Base-by-base conservation (phyloP, 2,329 filamentous ascomycete species). In the Pyrenochaeta sp. region DNA sequence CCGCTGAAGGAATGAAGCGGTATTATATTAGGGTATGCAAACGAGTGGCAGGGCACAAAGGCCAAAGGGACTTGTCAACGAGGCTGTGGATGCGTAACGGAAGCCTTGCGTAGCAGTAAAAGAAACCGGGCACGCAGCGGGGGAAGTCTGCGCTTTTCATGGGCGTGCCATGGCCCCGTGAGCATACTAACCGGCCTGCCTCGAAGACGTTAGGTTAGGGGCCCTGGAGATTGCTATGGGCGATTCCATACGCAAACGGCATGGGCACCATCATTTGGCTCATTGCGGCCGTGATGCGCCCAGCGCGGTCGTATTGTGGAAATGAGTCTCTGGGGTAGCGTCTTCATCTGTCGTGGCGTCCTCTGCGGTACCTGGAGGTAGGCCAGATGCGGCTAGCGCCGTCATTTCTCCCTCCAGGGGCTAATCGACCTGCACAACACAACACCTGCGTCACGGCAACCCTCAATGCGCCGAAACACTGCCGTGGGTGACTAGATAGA, bases 1-100 rank as follows among this genome's bases (percentile, higher is more conserved):
- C 90, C 90, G 90, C 90, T 92, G 81, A 93, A 92, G 77, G 90
- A 91, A 87, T 91, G 89, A 91, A 91, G 88, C 88, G 88, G 52
- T 56, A 88, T 88, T 58, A 56, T 65, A 62, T 66, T 68, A 65
- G 52, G 47, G 51, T 58, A 59, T 33, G 45, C 54, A 72, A 75
- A 75, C 61, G 72, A 75, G 66, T 65, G 72, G 70, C 68, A 54
- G 49, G 73, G 72, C 72, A 68, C 69, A 61, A 68, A 63, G 68
- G 69, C 71, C 68, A 57, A 57, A 61, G 58, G 33, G 47, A 58
- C 62, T 69, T 69, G 67, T 63, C 60, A 64, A 67, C 67, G 68
- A 73, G 65, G 69, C 66, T 66, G 61, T 60, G 53, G 61, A 63
- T 65, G 63, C 62, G 67, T 70, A 66, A 64, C 65, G 43, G 61